phyloP scores from a whole-genome alignment of 2,329 filamentous ascomycete genomes.

The Blumeriella jaapii region DNA sequence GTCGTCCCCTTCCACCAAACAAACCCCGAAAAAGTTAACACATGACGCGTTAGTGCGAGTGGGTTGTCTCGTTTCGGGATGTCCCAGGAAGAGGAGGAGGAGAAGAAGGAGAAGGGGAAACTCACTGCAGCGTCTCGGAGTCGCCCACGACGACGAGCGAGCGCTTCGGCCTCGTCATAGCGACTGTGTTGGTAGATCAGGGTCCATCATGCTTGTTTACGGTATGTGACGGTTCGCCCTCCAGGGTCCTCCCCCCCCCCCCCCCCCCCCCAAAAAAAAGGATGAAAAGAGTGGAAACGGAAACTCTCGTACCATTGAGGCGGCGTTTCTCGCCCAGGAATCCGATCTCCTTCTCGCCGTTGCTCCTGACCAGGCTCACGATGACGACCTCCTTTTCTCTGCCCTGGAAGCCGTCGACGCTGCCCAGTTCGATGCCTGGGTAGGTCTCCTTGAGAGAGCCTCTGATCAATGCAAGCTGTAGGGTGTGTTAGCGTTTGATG shows the following conservation, averaged over 20 bases:
- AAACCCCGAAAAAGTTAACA: too few relatives aligned
- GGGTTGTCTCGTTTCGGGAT: constrained; percentile 13
- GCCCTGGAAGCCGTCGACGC: constrained; percentile 94
- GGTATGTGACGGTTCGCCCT: too few relatives aligned
- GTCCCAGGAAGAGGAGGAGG: not conserved
- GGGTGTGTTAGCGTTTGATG: constrained; percentile 14
- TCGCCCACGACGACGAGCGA: constrained; percentile 88
- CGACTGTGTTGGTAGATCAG: constrained; percentile 45
- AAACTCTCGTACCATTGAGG: constrained; percentile 62
- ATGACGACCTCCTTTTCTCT: constrained; percentile 94
- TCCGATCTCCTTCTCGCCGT: constrained; percentile 74
- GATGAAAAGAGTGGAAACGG: too few relatives aligned
- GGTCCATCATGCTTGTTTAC: too few relatives aligned
- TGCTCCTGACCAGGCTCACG: constrained; percentile 88
- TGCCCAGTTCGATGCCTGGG: constrained; percentile 84
- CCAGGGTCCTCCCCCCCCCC: too few relatives aligned
- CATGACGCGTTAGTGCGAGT: too few relatives aligned
- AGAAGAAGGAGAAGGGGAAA: constrained; percentile 23
- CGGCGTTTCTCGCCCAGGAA: constrained; percentile 87
- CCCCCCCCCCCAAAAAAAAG: too few relatives aligned
- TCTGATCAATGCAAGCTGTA: constrained; percentile 63
- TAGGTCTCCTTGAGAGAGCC: constrained; percentile 67
- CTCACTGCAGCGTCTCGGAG: constrained; percentile 81
- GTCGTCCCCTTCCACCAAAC: too few relatives aligned
- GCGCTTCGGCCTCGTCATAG: constrained; percentile 89